Percentiles rank a stretch among this genome's conserved stretches.
phyloP scores from a whole-genome alignment of 192 early-diverging fungal species.

The Linnemannia zychae region DNA sequence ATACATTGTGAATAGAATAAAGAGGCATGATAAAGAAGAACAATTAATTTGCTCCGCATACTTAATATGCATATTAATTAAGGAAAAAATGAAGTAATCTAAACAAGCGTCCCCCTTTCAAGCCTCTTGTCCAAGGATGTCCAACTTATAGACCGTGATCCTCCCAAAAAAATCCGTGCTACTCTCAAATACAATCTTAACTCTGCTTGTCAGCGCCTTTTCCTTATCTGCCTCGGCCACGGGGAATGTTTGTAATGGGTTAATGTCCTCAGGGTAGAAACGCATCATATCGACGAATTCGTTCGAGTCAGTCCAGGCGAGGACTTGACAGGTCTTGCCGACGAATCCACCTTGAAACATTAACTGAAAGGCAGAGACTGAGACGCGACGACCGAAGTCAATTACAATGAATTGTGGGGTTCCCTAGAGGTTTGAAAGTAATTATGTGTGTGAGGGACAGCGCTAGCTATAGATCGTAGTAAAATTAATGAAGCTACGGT shows the following conservation, averaged over 20 bases:
- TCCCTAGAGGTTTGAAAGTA: conserved; percentile 58
- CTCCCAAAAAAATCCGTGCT: conserved; percentile 92
- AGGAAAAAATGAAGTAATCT: too few species aligned
- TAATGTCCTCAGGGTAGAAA: conserved; percentile 84
- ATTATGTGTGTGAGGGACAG: background rate
- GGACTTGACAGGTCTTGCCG: conserved; percentile 74
- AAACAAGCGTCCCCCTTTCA: background rate
- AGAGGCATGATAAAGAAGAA: too few species aligned
- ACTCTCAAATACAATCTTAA: conserved; percentile 76
- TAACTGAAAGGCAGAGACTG: conserved; percentile 58
- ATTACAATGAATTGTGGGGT: conserved; percentile 81
- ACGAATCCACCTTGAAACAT: conserved; percentile 94
- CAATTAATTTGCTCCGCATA: too few species aligned
- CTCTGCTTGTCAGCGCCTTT: conserved; percentile 15
- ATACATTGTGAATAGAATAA: too few species aligned
- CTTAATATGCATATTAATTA: too few species aligned
- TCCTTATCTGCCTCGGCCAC: conserved; percentile 20
- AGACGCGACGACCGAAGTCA: conserved; percentile 70
- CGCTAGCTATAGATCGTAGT: background rate
- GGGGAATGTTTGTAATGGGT: conserved; percentile 70
- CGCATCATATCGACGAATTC: conserved; percentile 59
- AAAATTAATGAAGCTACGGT: background rate
- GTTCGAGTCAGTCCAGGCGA: conserved; percentile 58
- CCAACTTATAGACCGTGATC: conserved; percentile 82
- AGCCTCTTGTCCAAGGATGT: conserved; percentile 66